phyloP scores from a whole-genome alignment of 2,329 filamentous ascomycete genomes.

The Penicillium sp. region DNA sequence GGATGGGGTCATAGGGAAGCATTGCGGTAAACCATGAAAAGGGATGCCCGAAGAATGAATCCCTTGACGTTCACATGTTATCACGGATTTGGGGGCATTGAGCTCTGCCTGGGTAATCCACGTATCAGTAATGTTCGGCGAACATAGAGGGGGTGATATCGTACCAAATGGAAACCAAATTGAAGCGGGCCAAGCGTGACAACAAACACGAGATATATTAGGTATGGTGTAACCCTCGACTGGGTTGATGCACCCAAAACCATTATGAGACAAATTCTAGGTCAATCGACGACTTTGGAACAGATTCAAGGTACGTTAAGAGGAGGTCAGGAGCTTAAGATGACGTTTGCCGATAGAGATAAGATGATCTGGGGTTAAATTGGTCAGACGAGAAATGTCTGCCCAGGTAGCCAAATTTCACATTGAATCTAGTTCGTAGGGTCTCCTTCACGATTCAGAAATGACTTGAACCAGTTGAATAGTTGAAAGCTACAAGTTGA shows the following conservation, averaged over 20 bases:
- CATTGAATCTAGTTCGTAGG: neutral
- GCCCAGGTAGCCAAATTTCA: neutral
- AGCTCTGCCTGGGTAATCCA: constrained; percentile 69
- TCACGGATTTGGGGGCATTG: constrained; percentile 90
- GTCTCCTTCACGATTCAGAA: neutral
- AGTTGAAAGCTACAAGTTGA: neutral
- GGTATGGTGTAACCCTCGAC: constrained; percentile 64
- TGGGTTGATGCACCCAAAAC: constrained; percentile 16
- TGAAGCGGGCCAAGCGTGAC: constrained; percentile 85
- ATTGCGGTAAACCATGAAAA: constrained; percentile 55
- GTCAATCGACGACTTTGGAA: neutral
- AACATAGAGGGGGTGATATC: constrained; percentile 15
- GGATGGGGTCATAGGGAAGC: constrained; percentile 80
- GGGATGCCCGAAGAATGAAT: constrained; percentile 34
- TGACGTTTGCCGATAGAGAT: neutral
- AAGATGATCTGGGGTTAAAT: neutral
- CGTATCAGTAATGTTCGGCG: neutral
- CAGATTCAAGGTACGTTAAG: neutral
- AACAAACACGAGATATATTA: constrained; percentile 71
- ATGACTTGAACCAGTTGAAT: neutral
- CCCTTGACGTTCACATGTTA: constrained; percentile 72
- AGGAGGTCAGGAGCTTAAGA: neutral
- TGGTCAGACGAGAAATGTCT: neutral
- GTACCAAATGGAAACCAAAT: constrained; percentile 89
- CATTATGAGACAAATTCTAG: constrained; percentile 21